Base-by-base conservation (phyloP, 139 green algal genomes). In the Chlorella sp. region DNA sequence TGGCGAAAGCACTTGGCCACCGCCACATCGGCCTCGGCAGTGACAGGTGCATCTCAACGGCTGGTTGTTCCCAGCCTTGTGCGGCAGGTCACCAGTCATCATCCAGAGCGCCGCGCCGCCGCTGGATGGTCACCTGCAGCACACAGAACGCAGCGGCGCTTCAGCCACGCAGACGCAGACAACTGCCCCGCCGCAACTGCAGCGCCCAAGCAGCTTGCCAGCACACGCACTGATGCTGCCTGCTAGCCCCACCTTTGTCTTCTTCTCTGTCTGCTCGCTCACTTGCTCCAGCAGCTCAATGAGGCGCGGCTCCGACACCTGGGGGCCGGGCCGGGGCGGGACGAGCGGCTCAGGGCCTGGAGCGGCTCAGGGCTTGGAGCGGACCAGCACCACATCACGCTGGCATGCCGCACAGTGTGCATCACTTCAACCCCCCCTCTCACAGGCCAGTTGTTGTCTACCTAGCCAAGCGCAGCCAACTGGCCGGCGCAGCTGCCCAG, bases 281-380 rank as follows among this genome's bases (percentile, higher is more conserved):
- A 98, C 90, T 87, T 98, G 94, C 88, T 97, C 94, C 84, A 98
- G 82, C 62, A 98, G 81, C 28, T 83, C 72, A 58, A 98, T 94
- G 43, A 98, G 89, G 20, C 92, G 91, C 51, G 95, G 90, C 84
- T 98, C 95, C 34, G 90, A 94, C 34, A 97, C 89, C 93, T 97
- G 91, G 32, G 58, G 32, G 48, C n/a, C n/a, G n/a, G n/a, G n/a
- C n/a, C n/a, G n/a, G n/a, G n/a, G n/a, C n/a, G n/a, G n/a, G n/a
- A n/a, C n/a, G n/a, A n/a, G n/a, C n/a, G n/a, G n/a, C n/a, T n/a
- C n/a, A n/a, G n/a, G n/a, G n/a, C n/a, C n/a, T n/a, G n/a, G n/a
- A n/a, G n/a, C n/a, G n/a, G n/a, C n/a, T n/a, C n/a, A n/a, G n/a
- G n/a, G n/a, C n/a, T n/a, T n/a, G n/a, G n/a, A n/a, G n/a, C n/a